These are phyloP conservation scores for Penicillium angulare DNA, from an alignment of 495 filamentous ascomycete species.

Conservation along the genomic window DNA sequence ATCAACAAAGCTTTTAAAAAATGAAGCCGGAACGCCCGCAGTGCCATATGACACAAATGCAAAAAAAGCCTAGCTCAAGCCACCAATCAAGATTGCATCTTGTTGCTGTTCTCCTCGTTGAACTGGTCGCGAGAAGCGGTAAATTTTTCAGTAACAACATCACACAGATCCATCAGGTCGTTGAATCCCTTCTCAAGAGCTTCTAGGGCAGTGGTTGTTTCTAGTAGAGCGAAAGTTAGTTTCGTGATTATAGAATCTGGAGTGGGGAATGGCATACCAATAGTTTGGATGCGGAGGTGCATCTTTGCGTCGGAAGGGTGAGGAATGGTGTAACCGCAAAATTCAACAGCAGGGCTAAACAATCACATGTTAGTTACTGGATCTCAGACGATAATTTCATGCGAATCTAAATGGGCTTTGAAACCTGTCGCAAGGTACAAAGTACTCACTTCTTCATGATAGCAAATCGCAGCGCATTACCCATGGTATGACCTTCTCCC, in stretches of 20 bases:
- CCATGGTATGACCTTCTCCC: constrained; percentile 90
- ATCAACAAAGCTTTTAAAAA: not conserved
- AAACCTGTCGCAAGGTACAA: not conserved
- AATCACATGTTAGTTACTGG: not conserved
- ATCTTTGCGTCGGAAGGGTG: constrained; percentile 95
- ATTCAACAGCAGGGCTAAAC: constrained; percentile 75
- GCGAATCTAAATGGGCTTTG: not conserved
- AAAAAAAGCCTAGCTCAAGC: constrained; percentile 4
- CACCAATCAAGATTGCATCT: constrained; percentile 33
- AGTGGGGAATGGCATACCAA: constrained; percentile 55
- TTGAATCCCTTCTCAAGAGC: constrained; percentile 86
- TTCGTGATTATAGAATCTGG: not conserved
- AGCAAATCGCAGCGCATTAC: constrained; percentile 88
- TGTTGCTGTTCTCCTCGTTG: constrained; percentile 40
- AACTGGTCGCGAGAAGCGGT: constrained; percentile 62
- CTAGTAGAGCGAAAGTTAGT: constrained; percentile 37
- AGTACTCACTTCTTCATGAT: constrained; percentile 93
- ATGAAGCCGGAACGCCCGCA: constrained; percentile 1
- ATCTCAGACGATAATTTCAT: not conserved
- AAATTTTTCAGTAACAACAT: constrained; percentile 88
- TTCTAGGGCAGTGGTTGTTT: constrained; percentile 74
- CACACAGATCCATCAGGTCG: constrained; percentile 86
- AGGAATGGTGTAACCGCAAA: constrained; percentile 97
- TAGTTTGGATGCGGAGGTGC: constrained; percentile 96
- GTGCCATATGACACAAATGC: constrained; percentile 14